phyloP scores from a whole-genome alignment of 2,329 filamentous ascomycete species.

The Chrysoporthe cubensis region DNA sequence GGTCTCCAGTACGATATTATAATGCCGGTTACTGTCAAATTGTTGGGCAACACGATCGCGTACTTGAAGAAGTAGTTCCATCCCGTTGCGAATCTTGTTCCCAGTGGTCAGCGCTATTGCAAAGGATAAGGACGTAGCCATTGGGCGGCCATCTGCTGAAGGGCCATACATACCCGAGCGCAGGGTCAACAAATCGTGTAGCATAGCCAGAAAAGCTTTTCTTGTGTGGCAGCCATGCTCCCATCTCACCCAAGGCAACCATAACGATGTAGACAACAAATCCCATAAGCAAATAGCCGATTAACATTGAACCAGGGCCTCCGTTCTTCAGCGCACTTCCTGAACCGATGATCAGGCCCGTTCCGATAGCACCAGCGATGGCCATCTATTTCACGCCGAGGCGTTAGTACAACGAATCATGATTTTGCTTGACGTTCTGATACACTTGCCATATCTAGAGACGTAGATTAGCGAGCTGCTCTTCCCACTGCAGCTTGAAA shows the following conservation, averaged over 20 bases:
- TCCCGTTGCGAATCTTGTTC: conserved; percentile 44
- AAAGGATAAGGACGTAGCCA: not conserved
- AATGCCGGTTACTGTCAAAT: conserved; percentile 44
- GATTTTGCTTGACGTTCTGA: not conserved
- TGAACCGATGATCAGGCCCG: conserved; percentile 55
- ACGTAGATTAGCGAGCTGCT: not conserved
- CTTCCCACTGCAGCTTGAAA: not conserved
- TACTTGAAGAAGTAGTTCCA: conserved; percentile 55
- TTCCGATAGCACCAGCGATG: conserved; percentile 30
- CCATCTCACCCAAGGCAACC: conserved; percentile 72
- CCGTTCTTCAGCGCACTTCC: conserved; percentile 52
- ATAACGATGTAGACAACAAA: conserved; percentile 64
- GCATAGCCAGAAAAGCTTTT: conserved; percentile 69
- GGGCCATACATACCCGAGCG: conserved; percentile 33
- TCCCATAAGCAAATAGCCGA: conserved; percentile 46
- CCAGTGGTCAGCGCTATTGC: not conserved
- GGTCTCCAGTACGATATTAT: conserved; percentile 44
- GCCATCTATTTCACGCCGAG: conserved; percentile 11
- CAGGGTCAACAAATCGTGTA: conserved; percentile 61
- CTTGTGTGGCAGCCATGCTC: conserved; percentile 64
- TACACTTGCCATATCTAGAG: conserved; percentile 24
- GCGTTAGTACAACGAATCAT: not conserved
- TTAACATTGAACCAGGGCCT: conserved; percentile 46
- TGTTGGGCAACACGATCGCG: conserved; percentile 43
- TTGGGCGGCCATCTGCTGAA: not conserved